phyloP scores from a whole-genome alignment of 2,329 filamentous ascomycete species.

The Ploettnerulaceae sp. region DNA sequence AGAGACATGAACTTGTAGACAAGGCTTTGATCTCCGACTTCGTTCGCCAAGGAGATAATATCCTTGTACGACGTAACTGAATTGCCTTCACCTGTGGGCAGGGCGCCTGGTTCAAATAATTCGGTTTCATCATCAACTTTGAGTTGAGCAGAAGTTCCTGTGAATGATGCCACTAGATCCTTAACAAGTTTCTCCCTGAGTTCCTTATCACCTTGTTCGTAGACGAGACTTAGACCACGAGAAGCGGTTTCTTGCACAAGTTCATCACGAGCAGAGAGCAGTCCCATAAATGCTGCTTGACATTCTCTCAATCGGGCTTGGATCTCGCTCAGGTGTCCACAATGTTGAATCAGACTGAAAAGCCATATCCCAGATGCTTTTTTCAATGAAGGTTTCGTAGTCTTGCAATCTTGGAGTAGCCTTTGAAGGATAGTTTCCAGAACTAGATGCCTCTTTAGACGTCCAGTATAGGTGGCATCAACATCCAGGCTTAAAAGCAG shows the following conservation, averaged over 20 bases:
- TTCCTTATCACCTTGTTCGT: conserved; percentile 80
- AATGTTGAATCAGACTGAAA: conserved; percentile 85
- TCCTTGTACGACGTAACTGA: conserved; percentile 96
- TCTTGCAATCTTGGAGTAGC: conserved; percentile 70
- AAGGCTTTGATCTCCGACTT: conserved; percentile 92
- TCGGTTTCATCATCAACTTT: conserved; percentile 90
- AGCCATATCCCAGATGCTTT: conserved; percentile 96
- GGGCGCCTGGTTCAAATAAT: conserved; percentile 82
- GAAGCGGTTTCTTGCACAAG: conserved; percentile 95
- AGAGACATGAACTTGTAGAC: conserved; percentile 99
- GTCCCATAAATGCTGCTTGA: conserved; percentile 81
- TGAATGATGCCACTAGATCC: conserved; percentile 86
- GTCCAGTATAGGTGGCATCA: conserved; percentile 46
- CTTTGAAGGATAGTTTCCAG: conserved; percentile 52
- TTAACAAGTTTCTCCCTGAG: conserved; percentile 79
- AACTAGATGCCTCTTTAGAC: conserved; percentile 38
- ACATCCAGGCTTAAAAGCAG: conserved; percentile 74
- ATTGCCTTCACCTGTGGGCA: conserved; percentile 84
- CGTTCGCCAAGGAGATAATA: conserved; percentile 90
- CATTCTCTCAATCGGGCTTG: conserved; percentile 71
- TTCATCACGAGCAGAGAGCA: conserved; percentile 84
- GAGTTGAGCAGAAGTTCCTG: conserved; percentile 66
- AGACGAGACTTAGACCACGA: conserved; percentile 83
- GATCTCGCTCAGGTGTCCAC: conserved; percentile 70
- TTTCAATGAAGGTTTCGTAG: conserved; percentile 81